Evolutionary conservation across 225 moss, liverwort and hornwort species (phyloP), one percentile per base, ranked within the genome.

Genomic region (Antitrichia curtipendula): DNA sequence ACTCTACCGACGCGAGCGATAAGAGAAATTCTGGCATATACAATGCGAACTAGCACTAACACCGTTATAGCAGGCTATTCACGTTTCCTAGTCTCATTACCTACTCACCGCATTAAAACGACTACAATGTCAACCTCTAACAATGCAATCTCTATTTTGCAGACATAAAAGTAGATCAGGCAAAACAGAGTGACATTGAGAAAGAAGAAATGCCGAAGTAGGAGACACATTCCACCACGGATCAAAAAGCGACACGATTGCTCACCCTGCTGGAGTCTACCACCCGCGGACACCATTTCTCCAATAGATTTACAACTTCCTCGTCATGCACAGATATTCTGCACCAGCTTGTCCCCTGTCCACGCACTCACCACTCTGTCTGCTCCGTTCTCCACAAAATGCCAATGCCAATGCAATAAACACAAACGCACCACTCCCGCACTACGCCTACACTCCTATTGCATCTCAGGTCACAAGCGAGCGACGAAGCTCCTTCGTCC

Each of bases 241-340:
- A 86, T 89, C 86, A 40, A 84, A 38, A 52, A 84, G 53, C 15
- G 68, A 17, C 40, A 85, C 56, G 83, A 61, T 72, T 38, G 45
- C 87, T 90, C 87, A 94, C 93, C 92, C 87, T 94, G 83, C 85
- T 91, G 75, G 81, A 90, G 92, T 86, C 92, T 91, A 72, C 90
- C 81, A 75, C 92, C 87, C 75, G 91, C 79, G 92, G 89, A 92
- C 90, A 91, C 84, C 94, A 94, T 94, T 74, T 82, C 66, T 85
- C n/a, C 27, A 18, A 64, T 78, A 88, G 89, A 75, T 87, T 91
- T 65, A 91, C n/a, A 64, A 52, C 85, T 85, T 83, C 79, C 89
- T 92, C 93, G 88, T 92, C 93, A 93, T 92, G 82, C 92, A 93
- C 90, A 73, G 82, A 71, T 89, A 54, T 23, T 88, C 78, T 13